Evolutionary conservation across 2,329 filamentous ascomycete species (phyloP).

Genomic region (Pseudocercospora macadamiae): DNA sequence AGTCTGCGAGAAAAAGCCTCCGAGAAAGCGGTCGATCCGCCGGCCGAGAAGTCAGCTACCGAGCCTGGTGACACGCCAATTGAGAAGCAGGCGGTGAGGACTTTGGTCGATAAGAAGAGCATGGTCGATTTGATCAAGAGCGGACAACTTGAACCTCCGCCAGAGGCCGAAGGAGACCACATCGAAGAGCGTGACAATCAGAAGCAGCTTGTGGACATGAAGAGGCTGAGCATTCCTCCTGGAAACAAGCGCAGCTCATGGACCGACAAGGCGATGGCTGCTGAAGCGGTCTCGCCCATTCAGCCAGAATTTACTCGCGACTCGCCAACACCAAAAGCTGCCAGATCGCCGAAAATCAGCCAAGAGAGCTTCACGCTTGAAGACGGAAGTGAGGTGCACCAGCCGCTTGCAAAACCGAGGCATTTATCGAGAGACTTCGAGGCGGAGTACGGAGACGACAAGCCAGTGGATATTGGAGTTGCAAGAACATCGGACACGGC

Average conservation of each 20-base stretch:
- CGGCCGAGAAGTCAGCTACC: not conserved
- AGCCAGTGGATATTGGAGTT: slow-evolving; percentile 41
- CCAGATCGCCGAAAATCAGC: slow-evolving; percentile 7
- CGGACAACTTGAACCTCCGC: slow-evolving; percentile 2
- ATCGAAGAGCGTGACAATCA: slow-evolving; percentile 23
- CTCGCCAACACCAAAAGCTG: not conserved
- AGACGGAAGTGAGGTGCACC: slow-evolving; percentile 6
- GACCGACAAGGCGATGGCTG: slow-evolving; percentile 1
- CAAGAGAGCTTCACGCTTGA: slow-evolving; percentile 18
- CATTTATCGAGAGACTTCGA: slow-evolving; percentile 11
- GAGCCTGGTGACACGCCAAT: slow-evolving; percentile 6
- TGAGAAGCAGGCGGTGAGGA: slow-evolving; percentile 1
- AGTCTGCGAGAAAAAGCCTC: slow-evolving; percentile 3
- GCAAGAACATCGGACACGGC: slow-evolving; percentile 46
- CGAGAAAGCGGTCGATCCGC: not conserved
- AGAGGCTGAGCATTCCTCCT: slow-evolving; percentile 20
- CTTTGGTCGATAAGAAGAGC: slow-evolving; percentile 3
- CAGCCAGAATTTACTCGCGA: slow-evolving; percentile 13
- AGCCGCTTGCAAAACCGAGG: slow-evolving; percentile 4
- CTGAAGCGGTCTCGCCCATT: slow-evolving; percentile 10
- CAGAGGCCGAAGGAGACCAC: not conserved
- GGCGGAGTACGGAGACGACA: slow-evolving; percentile 10
- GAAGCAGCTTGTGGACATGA: slow-evolving; percentile 19
- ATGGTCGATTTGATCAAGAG: slow-evolving; percentile 8
- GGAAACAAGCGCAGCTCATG: slow-evolving; percentile 12